These are phyloP conservation scores for Tylopilus vinaceipallidus DNA, from an alignment of 768 basidiomycete species.

Conservation along the genomic window DNA sequence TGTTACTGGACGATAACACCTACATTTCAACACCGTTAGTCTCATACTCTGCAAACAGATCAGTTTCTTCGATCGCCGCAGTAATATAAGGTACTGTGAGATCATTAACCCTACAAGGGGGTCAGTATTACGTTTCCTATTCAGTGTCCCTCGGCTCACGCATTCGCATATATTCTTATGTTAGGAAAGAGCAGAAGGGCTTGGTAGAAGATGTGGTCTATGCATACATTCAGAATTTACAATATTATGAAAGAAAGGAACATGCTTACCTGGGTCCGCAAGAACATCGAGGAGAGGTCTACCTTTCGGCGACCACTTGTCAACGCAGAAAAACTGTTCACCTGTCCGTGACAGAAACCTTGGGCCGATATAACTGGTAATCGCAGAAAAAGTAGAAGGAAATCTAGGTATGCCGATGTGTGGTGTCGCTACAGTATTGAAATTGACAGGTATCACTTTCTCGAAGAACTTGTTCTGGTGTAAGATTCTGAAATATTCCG, in stretches of 20 bases:
- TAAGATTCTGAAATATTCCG: slow-evolving; percentile 45
- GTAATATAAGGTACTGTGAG: slow-evolving; percentile 81
- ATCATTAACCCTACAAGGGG: slow-evolving; percentile 57
- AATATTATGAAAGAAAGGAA: not conserved
- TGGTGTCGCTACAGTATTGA: slow-evolving; percentile 81
- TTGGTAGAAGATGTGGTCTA: slow-evolving; percentile 75
- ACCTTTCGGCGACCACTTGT: slow-evolving; percentile 69
- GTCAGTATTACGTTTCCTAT: not conserved
- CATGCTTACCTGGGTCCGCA: slow-evolving; percentile 66
- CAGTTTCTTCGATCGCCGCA: slow-evolving; percentile 64
- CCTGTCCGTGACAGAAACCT: slow-evolving; percentile 76
- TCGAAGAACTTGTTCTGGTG: slow-evolving; percentile 71
- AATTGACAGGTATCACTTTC: slow-evolving; percentile 69
- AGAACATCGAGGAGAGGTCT: slow-evolving; percentile 71
- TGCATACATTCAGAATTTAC: not conserved
- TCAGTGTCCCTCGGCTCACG: slow-evolving; percentile 40
- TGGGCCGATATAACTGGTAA: slow-evolving; percentile 59
- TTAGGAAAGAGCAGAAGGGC: slow-evolving; percentile 65
- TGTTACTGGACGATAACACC: slow-evolving; percentile 17
- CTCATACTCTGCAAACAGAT: slow-evolving; percentile 59
- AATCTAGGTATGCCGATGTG: slow-evolving; percentile 74
- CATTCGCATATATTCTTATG: slow-evolving; percentile 79
- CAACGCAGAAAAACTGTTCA: slow-evolving; percentile 70
- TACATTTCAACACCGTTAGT: slow-evolving; percentile 64
- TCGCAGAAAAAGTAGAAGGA: slow-evolving; percentile 53